A percentile compares a stretch with the other conserved stretches of the same genome.
Conservation (phyloP, 306 rosid genomes). For the Vigna mungo region DNA sequence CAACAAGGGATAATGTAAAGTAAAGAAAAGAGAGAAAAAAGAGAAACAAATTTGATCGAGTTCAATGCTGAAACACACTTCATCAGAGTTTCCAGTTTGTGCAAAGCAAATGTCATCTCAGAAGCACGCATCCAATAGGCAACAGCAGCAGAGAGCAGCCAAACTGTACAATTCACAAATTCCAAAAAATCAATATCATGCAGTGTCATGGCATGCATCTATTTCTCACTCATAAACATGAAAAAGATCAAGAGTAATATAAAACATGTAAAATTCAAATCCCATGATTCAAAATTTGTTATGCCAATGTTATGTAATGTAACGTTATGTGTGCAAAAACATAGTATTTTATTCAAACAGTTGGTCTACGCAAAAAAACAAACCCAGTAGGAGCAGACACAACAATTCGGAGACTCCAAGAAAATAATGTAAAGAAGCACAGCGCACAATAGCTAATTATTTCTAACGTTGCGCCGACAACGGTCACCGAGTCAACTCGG, state of each 20-base stretch:
- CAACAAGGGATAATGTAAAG: not conserved
- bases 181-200: not conserved
- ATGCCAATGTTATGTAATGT: too few relatives aligned
- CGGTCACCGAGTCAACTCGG: not conserved
- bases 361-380: too few relatives aligned
- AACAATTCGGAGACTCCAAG: not conserved
- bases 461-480: too few relatives aligned
- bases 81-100: conserved; percentile 30
- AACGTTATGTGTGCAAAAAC: too few relatives aligned
- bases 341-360: too few relatives aligned
- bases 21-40: conserved; percentile 5
- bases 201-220: too few relatives aligned
- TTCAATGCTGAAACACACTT: conserved; percentile 37
- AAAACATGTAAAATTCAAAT: not conserved
- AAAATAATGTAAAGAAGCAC: too few relatives aligned
- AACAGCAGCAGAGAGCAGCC: conserved; percentile 98
- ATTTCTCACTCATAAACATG: too few relatives aligned
- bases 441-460: not conserved
- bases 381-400: too few relatives aligned
- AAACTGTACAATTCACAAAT: conserved; percentile 59
- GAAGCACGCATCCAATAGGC: conserved; percentile 93
- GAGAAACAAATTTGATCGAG: conserved; percentile 20
- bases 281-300: not conserved
- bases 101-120: conserved; percentile 45
- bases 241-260: too few relatives aligned